phyloP scores from a whole-genome alignment of 164 flowering plant species.

The Annona squamosa region DNA sequence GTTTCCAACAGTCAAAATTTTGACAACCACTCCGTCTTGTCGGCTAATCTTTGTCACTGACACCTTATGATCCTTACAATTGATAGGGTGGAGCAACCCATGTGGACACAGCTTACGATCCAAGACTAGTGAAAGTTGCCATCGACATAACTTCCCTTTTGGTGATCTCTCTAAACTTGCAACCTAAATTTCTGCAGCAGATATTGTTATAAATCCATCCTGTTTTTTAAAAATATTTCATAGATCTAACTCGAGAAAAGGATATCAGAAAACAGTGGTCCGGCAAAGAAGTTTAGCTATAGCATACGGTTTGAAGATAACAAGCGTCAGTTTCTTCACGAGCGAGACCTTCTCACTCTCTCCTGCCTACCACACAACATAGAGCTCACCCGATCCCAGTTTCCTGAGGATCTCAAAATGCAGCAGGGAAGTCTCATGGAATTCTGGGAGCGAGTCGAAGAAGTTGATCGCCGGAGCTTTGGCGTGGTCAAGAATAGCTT shows the following conservation, averaged over 20 bases:
- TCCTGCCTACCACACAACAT: too few relatives aligned
- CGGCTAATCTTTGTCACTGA: background rate
- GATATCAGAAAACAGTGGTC: background rate
- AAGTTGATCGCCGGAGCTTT: too few relatives aligned
- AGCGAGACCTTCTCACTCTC: too few relatives aligned
- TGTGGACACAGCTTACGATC: constrained; percentile 85
- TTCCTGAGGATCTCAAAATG: too few relatives aligned
- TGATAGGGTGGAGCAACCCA: constrained; percentile 88
- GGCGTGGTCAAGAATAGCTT: too few relatives aligned
- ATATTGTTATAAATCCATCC: background rate
- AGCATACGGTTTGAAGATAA: too few relatives aligned
- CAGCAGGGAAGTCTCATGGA: too few relatives aligned
- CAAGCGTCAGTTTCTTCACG: background rate
- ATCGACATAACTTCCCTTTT: constrained; percentile 63
- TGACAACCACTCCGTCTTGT: background rate
- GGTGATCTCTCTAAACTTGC: constrained; percentile 24
- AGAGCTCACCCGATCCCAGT: too few relatives aligned
- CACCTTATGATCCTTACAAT: background rate
- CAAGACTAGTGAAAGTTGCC: constrained; percentile 72
- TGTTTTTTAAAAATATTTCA: background rate
- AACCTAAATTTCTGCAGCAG: background rate
- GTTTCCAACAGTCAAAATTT: background rate
- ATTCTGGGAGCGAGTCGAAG: too few relatives aligned
- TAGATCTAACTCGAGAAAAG: background rate
- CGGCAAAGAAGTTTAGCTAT: background rate